Percentiles rank a stretch among this genome's conserved stretches.
These are phyloP conservation scores for Boletellus emodensis DNA, from an alignment of 768 basidiomycete genomes.

Conservation along the genomic window DNA sequence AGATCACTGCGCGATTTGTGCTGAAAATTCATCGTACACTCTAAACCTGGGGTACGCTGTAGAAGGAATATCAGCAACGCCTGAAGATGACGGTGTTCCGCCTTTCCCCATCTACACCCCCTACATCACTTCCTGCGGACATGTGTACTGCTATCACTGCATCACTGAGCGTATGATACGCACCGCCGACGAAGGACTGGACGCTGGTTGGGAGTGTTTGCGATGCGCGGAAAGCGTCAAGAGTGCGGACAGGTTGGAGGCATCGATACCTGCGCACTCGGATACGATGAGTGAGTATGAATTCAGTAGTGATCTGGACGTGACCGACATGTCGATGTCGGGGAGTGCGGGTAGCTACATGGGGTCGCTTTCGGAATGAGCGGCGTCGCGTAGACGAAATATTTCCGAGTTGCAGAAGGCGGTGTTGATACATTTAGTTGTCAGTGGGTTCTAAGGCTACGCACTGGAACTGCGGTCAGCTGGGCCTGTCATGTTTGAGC, in stretches of 20 bases:
- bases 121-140: conserved; percentile 79
- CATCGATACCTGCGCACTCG: conserved; percentile 18
- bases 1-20: conserved; percentile 89
- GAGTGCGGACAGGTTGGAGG: conserved; percentile 52
- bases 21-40: conserved; percentile 64
- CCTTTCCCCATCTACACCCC: conserved; percentile 75
- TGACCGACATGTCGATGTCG: conserved; percentile 56
- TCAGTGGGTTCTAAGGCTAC: not conserved
- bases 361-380: conserved; percentile 32
- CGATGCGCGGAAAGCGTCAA: conserved; percentile 68
- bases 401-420: not conserved
- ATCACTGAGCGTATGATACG: conserved; percentile 78
- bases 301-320: conserved; percentile 46
- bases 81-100: conserved; percentile 35
- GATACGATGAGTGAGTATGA: conserved; percentile 51
- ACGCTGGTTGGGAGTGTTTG: conserved; percentile 75
- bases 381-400: not conserved
- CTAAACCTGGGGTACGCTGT: conserved; percentile 50
- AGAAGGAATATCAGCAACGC: conserved; percentile 10
- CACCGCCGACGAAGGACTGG: conserved; percentile 56
- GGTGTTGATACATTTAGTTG: conserved; percentile 7
- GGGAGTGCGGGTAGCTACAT: conserved; percentile 42
- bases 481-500: conserved; percentile 24
- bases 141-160: conserved; percentile 93
- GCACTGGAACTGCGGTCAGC: not conserved